Evolutionary conservation across 225 moss, liverwort and hornwort genomes (phyloP).

Genomic region (Marchantia paleacea): DNA sequence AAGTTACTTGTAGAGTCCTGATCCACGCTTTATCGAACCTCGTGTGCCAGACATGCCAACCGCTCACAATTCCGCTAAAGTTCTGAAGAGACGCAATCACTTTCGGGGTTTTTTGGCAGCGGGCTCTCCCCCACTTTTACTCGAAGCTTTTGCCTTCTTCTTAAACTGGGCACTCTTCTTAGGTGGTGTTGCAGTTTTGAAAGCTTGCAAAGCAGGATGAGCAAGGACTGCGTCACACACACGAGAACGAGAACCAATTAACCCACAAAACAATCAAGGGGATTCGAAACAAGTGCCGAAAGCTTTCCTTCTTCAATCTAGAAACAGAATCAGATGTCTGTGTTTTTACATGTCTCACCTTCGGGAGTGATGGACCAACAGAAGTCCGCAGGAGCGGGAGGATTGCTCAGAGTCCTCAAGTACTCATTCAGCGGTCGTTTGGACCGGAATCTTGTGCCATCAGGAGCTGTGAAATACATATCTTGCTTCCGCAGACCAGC

Average conservation of each 20-base stretch:
- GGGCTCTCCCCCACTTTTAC: not conserved
- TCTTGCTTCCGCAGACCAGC: conserved; percentile 28
- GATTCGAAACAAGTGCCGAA: not conserved
- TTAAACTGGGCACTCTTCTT: not conserved
- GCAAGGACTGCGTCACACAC: not conserved
- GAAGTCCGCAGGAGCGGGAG: conserved; percentile 22
- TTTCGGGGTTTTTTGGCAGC: not conserved
- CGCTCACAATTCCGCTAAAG: too few species aligned
- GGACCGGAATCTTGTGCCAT: conserved; percentile 30
- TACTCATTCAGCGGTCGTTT: conserved; percentile 17
- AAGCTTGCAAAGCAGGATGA: conserved; percentile 8
- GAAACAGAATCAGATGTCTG: too few species aligned
- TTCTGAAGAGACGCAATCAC: too few species aligned
- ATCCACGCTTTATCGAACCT: too few species aligned
- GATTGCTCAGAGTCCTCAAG: conserved; percentile 14
- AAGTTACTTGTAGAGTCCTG: too few species aligned
- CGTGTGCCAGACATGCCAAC: too few species aligned
- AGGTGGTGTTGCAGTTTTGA: not conserved
- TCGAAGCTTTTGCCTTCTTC: not conserved
- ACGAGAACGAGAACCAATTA: not conserved
- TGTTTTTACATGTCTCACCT: not conserved
- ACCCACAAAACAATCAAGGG: not conserved
- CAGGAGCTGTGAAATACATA: conserved; percentile 43
- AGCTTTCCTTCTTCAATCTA: not conserved
- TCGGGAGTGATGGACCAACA: conserved; percentile 33